Evolutionary conservation across 306 rosid species (phyloP).

Genomic region (Cucurbita moschata): DNA sequence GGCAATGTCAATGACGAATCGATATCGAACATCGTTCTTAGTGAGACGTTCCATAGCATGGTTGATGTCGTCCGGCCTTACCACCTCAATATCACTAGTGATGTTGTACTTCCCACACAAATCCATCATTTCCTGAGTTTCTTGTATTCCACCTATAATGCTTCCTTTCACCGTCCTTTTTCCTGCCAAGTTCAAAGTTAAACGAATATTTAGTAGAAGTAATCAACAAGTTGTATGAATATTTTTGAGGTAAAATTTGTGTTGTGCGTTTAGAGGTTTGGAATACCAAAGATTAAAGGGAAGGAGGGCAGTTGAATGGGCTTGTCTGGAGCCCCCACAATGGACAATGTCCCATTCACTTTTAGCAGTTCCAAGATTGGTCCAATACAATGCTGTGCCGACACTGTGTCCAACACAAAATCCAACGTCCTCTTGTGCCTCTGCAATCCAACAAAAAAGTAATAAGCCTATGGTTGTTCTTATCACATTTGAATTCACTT

Average conservation of each 20-base stretch:
- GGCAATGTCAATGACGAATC: constrained; percentile 57
- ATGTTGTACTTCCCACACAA: constrained; percentile 48
- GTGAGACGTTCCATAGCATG: constrained; percentile 37
- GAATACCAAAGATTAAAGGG: constrained; percentile 52
- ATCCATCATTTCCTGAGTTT: constrained; percentile 56
- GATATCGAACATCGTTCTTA: constrained; percentile 47
- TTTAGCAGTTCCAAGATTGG: constrained; percentile 51
- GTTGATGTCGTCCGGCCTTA: constrained; percentile 27
- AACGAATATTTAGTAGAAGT: too few relatives aligned
- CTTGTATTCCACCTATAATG: constrained; percentile 58
- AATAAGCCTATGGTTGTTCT: not conserved
- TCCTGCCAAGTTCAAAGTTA: constrained; percentile 12
- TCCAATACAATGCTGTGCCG: constrained; percentile 35
- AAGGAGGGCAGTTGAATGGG: constrained; percentile 46
- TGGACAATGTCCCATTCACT: constrained; percentile 38
- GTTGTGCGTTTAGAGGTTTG: not conserved
- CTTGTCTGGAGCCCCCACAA: constrained; percentile 60
- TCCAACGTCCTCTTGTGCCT: constrained; percentile 24
- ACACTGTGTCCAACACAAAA: constrained; percentile 51
- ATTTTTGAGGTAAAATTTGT: not conserved
- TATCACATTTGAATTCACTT: too few relatives aligned
- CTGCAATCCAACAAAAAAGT: not conserved
- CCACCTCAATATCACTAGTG: constrained; percentile 44
- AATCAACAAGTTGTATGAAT: too few relatives aligned
- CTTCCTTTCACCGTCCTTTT: constrained; percentile 62